Evolutionary conservation across 352 stramenopile species (phyloP), one percentile per base, ranked within the genome.

Genomic region (Phytophthora sp.): DNA sequence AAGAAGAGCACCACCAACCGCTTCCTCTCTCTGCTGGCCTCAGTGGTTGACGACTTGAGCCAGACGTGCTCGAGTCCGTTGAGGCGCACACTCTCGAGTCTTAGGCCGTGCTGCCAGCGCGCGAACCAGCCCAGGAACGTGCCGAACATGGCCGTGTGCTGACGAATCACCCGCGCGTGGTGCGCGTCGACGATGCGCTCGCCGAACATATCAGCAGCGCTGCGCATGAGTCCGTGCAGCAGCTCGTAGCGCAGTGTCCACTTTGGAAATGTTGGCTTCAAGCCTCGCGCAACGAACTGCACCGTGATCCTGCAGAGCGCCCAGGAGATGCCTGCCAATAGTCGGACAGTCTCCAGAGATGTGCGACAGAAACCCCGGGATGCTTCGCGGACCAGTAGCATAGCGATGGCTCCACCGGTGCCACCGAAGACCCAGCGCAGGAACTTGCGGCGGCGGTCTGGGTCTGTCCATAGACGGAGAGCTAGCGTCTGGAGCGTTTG

Each of bases 41-140:
- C 31, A 15, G 31, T 23, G 3, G 8, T 33, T 1, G 35, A 41
- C 46, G 60, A 59, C 33, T 71, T 76, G 12, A 88, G 42, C 77
- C 79, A 86, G n/a, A 88, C 18, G 30, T 88, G 79, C 33, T 86
- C 73, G 6, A 86, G 58, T 13, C 70, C 76, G n/a, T 79, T 76
- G 53, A 73, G 30, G 12, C 47, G 13, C 26, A 85, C 51, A 1
- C 42, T 56, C 24, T 77, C 69, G 12, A 79, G 58, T 15, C 27
- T 35, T 7, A 72, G 33, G 3, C 55, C 64, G 30, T 80, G 64
- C 15, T 71, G 46, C 46, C 56, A 61, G 35, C 59, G 38, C 8
- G 66, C 38, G 11, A 74, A 59, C 42, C 57, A 73, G n/a, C 73
- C 76, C 9, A 71, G 6, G 1, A 69, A 24, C 13, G 46, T 73